Evolutionary conservation across 2,329 filamentous ascomycete species (phyloP), one percentile per base, ranked within the genome.

Genomic region (Diaporthe capsici): DNA sequence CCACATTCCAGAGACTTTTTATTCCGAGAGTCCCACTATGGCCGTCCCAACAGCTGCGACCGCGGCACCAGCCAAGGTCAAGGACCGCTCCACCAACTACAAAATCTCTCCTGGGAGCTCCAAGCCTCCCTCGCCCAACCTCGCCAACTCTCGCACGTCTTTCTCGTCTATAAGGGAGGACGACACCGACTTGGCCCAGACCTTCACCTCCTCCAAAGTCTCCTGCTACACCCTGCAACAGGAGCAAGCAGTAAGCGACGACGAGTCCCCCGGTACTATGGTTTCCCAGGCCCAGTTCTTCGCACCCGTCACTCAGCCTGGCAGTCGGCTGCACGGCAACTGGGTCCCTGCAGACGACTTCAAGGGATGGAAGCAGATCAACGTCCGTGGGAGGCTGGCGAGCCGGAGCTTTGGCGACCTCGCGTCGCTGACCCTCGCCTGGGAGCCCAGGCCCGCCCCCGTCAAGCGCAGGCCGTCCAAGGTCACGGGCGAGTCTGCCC

Each of bases 81-180:
- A 74, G 22, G 51, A 60, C 73, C 72, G 51, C 47, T 71, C 76
- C 61, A 60, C 72, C 70, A 74, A 47, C 74, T 80, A 81, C 79
- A 82, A 79, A 76, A 83, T 82, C 81, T 79, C 81, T 74, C 78
- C 77, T 68, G 72, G 75, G 65, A 80, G 79, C 77, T 71, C 58
- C 28, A 68, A 74, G 49, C 57, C 78, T 60, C 44, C 78, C 76
- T 71, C 79, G 78, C 77, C 80, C 76, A 72, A 83, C 83, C 77
- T 81, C 81, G 25, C 73, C 25, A 73, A 73, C 75, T 82, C 82
- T 77, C 88, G 90, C 76, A 88, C 89, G 42, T 92, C 90, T 75
- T 92, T 92, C 83, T 92, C 90, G 42, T 92, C 90, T 61, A 90
- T 92, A 76, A 87, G 90, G 76, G 90, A 92, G 84, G 88, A 89